Conservation (phyloP, 2,329 filamentous ascomycete species). For the Talaromyces verruculosus region DNA sequence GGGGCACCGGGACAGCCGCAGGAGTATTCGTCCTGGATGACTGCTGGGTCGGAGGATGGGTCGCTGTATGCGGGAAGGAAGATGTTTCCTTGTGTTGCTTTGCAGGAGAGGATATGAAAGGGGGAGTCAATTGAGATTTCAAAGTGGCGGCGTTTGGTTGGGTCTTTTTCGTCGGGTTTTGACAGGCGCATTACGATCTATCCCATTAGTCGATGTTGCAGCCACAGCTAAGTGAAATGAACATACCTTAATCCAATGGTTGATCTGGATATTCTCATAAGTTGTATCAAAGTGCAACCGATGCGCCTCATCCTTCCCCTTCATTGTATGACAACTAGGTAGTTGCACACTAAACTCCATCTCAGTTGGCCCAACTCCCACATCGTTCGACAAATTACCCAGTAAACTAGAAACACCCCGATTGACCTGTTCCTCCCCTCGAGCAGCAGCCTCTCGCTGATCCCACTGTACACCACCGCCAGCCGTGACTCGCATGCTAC, state of each 20-base stretch:
- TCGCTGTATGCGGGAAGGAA: slow-evolving; percentile 76
- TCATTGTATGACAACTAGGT: slow-evolving; percentile 83
- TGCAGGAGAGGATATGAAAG: slow-evolving; percentile 89
- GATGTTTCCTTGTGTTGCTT: slow-evolving; percentile 87
- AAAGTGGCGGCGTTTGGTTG: slow-evolving; percentile 79
- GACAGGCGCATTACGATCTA: slow-evolving; percentile 92
- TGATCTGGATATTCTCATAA: slow-evolving; percentile 89
- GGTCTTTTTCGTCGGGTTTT: slow-evolving; percentile 74
- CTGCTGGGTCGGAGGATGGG: slow-evolving; percentile 51
- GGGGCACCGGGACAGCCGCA: slow-evolving; percentile 70
- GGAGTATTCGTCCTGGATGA: slow-evolving; percentile 57
- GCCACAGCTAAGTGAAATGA: background rate
- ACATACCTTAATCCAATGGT: slow-evolving; percentile 91
- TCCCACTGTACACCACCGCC: slow-evolving; percentile 76
- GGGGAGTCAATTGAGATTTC: slow-evolving; percentile 96
- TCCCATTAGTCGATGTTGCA: background rate
- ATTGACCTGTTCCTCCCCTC: slow-evolving; percentile 56
- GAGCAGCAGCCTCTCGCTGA: slow-evolving; percentile 56
- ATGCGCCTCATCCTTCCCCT: slow-evolving; percentile 63
- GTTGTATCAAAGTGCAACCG: slow-evolving; percentile 86
- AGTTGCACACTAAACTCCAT: slow-evolving; percentile 93
- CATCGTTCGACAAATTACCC: slow-evolving; percentile 74
- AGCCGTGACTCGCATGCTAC: slow-evolving; percentile 71
- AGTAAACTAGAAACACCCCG: slow-evolving; percentile 68
- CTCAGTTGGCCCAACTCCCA: slow-evolving; percentile 81